These are phyloP conservation scores for Pseudofabraea citricarpa DNA, from an alignment of 2,329 filamentous ascomycete genomes.

Conservation along the genomic window DNA sequence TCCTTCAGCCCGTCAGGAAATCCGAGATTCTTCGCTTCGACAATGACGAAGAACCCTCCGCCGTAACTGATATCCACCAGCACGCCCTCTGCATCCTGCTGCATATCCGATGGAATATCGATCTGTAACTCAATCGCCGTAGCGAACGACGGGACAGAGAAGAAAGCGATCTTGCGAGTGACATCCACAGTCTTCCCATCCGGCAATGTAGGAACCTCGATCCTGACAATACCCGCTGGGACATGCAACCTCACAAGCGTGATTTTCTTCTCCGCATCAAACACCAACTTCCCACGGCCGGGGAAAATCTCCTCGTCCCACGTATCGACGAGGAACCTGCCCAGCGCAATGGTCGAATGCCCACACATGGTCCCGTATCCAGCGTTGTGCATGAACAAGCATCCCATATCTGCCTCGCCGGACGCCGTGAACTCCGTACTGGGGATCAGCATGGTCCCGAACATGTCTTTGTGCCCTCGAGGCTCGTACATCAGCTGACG, in stretches of 20 bases:
- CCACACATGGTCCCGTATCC: slow-evolving; percentile 5
- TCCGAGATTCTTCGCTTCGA: background rate
- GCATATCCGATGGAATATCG: background rate
- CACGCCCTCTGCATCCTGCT: background rate
- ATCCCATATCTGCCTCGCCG: slow-evolving; percentile 4
- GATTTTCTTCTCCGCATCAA: background rate
- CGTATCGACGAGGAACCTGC: background rate
- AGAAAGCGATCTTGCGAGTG: background rate
- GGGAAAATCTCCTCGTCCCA: slow-evolving; percentile 1
- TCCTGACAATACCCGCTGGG: background rate
- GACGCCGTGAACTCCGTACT: background rate
- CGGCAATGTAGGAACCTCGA: background rate
- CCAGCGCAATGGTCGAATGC: slow-evolving; percentile 3
- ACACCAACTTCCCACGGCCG: background rate
- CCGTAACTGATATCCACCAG: background rate
- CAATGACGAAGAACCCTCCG: background rate
- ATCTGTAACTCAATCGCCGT: background rate
- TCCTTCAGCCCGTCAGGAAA: background rate
- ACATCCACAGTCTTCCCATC: background rate
- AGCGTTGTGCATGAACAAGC: slow-evolving; percentile 4
- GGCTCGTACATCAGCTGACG: slow-evolving; percentile 3
- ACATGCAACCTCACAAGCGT: background rate
- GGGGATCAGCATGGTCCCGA: slow-evolving; percentile 2
- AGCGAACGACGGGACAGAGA: background rate
- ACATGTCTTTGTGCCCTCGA: slow-evolving; percentile 6